A percentile compares a stretch with the other conserved stretches of the same genome.
phyloP scores from a whole-genome alignment of 306 rosid species.

The Quillaja saponaria region DNA sequence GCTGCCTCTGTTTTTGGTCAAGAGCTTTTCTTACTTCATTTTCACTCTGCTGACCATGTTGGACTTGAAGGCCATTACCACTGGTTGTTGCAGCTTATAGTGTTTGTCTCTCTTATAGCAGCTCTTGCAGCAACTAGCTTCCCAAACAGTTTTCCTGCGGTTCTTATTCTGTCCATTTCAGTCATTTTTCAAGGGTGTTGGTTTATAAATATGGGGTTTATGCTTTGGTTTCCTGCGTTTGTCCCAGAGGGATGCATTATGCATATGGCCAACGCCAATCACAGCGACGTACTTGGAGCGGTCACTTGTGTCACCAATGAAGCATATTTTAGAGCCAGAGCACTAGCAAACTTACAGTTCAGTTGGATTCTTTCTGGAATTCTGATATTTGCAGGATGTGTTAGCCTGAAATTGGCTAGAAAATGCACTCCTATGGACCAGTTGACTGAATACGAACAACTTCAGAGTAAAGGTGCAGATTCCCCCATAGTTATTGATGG shows the following conservation, averaged over 20 bases:
- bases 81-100: conserved; percentile 78
- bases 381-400: conserved; percentile 53
- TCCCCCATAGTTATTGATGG: conserved; percentile 40
- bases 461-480: conserved; percentile 54
- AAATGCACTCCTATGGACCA: conserved; percentile 40
- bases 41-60: conserved; percentile 87
- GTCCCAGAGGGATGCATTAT: conserved; percentile 68
- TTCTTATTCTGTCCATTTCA: conserved; percentile 70
- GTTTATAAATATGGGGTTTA: conserved; percentile 85
- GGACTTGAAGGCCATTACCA: conserved; percentile 96
- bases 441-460: conserved; percentile 67
- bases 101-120: conserved; percentile 55
- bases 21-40: conserved; percentile 82
- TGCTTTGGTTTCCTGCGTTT: conserved; percentile 68
- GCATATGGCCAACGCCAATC: conserved; percentile 29
- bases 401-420: conserved; percentile 55
- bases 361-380: conserved; percentile 79
- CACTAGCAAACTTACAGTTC: conserved; percentile 84
- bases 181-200: conserved; percentile 86
- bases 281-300: conserved; percentile 54
- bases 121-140: conserved; percentile 58
- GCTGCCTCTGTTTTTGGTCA: conserved; percentile 75
- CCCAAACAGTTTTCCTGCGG: conserved; percentile 67
- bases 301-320: conserved; percentile 59
- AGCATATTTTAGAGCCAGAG: conserved; percentile 72